Evolutionary conservation across 2,329 filamentous ascomycete species (phyloP).

Genomic region (Penicillium sp.): DNA sequence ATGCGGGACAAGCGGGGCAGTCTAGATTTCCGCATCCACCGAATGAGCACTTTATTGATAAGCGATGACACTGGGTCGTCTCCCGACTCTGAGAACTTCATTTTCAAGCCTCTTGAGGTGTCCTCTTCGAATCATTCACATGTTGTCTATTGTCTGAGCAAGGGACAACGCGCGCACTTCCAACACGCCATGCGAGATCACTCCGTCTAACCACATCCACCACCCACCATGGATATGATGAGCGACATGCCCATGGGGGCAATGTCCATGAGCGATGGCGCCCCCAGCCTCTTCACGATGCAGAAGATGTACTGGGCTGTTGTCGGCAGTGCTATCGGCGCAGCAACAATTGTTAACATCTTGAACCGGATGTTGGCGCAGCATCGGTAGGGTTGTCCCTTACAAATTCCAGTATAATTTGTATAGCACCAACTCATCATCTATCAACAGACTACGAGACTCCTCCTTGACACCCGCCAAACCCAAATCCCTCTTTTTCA

Average conservation of each 20-base stretch:
- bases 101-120: background rate
- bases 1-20: conserved; percentile 3
- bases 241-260: conserved; percentile 34
- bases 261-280: conserved; percentile 46
- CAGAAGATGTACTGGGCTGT: conserved; percentile 58
- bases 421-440: background rate
- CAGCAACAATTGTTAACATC: conserved; percentile 40
- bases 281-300: conserved; percentile 50
- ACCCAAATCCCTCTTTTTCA: conserved; percentile 53
- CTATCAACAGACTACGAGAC: conserved; percentile 46
- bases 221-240: conserved; percentile 27
- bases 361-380: conserved; percentile 52
- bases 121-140: background rate
- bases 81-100: background rate
- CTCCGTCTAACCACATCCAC: conserved; percentile 1
- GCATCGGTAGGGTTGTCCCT: conserved; percentile 47
- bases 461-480: conserved; percentile 51
- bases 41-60: conserved; percentile 17
- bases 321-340: conserved; percentile 43
- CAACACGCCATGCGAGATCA: background rate
- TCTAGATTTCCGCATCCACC: background rate
- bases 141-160: background rate
- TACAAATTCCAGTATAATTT: background rate
- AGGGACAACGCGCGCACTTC: background rate
- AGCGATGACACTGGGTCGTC: background rate